Evolutionary conservation across 2,329 filamentous ascomycete species (phyloP).

Genomic region (Fusarium tanahbumbuense): DNA sequence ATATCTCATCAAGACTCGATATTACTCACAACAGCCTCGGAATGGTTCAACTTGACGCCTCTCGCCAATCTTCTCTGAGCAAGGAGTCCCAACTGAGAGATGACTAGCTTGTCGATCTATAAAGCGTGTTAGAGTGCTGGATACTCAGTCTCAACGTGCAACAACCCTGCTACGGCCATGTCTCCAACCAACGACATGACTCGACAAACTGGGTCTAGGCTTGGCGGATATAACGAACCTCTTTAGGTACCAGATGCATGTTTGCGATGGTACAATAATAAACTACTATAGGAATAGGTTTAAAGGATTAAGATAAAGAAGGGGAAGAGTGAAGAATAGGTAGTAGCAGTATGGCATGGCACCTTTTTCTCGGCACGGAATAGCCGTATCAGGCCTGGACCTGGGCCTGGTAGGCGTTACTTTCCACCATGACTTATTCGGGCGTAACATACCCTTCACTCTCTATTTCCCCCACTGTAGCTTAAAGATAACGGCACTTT

Average conservation of each 20-base stretch:
- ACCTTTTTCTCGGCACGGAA: constrained; percentile 22
- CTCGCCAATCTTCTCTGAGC: constrained; percentile 89
- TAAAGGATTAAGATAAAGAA: background rate
- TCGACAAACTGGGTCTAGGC: constrained; percentile 24
- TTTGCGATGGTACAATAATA: constrained; percentile 24
- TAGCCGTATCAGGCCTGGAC: constrained; percentile 23
- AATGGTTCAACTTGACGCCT: constrained; percentile 89
- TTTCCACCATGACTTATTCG: constrained; percentile 25
- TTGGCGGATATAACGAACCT: constrained; percentile 52
- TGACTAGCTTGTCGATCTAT: constrained; percentile 95
- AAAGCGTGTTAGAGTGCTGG: constrained; percentile 23
- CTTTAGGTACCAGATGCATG: constrained; percentile 63
- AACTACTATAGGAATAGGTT: background rate
- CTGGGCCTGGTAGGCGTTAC: constrained; percentile 18
- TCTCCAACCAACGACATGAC: constrained; percentile 21
- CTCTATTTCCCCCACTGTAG: constrained; percentile 22
- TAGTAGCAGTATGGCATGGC: background rate
- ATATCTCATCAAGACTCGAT: background rate
- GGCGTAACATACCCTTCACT: constrained; percentile 5
- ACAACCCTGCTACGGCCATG: constrained; percentile 37
- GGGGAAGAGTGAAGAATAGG: background rate
- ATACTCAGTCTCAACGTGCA: constrained; percentile 1
- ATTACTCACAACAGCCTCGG: constrained; percentile 78
- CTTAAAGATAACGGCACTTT: constrained; percentile 22
- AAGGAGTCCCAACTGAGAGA: constrained; percentile 87